These are phyloP conservation scores for Erigeron philadelphicus DNA, from an alignment of 140 eudicot genomes.

Conservation along the genomic window DNA sequence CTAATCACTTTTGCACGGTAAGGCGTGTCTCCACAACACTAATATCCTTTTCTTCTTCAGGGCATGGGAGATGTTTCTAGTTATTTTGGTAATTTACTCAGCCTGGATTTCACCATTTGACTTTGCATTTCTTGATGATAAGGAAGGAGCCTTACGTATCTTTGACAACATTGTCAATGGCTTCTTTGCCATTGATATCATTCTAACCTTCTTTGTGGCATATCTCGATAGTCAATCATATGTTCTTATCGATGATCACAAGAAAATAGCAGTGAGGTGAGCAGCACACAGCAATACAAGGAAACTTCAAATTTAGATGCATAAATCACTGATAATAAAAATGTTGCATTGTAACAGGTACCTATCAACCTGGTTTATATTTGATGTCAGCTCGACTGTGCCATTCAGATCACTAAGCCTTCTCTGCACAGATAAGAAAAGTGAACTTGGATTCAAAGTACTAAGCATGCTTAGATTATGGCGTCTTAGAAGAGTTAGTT, in stretches of 20 bases:
- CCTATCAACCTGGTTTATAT: conserved; percentile 85
- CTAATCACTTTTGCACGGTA: neutral
- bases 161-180: conserved; percentile 79
- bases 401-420: conserved; percentile 79
- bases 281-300: neutral
- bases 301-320: neutral
- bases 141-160: conserved; percentile 52
- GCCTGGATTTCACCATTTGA: conserved; percentile 94
- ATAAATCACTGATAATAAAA: neutral
- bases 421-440: conserved; percentile 60
- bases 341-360: conserved; percentile 56
- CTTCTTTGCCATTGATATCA: conserved; percentile 83
- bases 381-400: conserved; percentile 85
- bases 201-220: conserved; percentile 96
- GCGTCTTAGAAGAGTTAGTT: conserved; percentile 98
- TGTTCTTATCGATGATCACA: conserved; percentile 65
- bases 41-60: conserved; percentile 39
- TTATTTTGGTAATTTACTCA: conserved; percentile 68
- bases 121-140: conserved; percentile 61
- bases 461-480: conserved; percentile 94
- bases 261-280: conserved; percentile 76
- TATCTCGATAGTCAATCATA: conserved; percentile 67
- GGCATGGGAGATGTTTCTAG: conserved; percentile 90
- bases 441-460: conserved; percentile 59
- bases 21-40: conserved; percentile 10